Evolutionary conservation across 257 asterid species (phyloP).

Genomic region (Nicotiana obtusifolia): DNA sequence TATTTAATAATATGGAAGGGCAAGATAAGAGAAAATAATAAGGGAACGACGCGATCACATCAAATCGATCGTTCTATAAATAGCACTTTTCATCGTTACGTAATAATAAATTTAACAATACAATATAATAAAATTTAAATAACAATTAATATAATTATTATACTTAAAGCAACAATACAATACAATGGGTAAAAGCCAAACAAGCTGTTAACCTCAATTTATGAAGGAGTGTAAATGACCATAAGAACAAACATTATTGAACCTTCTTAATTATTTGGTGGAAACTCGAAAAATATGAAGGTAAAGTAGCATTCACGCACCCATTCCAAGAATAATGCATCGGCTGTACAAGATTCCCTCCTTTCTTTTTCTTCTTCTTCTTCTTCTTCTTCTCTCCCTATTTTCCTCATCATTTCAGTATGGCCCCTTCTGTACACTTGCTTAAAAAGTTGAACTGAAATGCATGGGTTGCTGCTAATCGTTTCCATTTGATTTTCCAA

Average conservation of each 20-base stretch:
- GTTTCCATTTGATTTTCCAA: slow-evolving; percentile 19
- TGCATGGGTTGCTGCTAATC: slow-evolving; percentile 18
- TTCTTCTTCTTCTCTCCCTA: background rate
- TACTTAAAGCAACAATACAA: no score
- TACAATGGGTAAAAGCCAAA: no score
- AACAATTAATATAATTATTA: no score
- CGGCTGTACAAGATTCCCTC: slow-evolving; percentile 22
- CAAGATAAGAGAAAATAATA: no score
- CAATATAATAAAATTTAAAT: no score
- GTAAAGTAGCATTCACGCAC: slow-evolving; percentile 34
- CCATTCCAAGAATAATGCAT: slow-evolving; percentile 29
- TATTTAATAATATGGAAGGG: no score
- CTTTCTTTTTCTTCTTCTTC: background rate
- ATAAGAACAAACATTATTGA: background rate
- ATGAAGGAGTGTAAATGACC: no score
- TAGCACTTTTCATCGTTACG: no score
- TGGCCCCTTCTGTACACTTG: background rate
- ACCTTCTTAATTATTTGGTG: background rate
- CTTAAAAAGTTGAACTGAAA: slow-evolving; percentile 23
- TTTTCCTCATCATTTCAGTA: slow-evolving; percentile 20
- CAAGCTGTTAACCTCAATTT: no score
- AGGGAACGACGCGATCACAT: no score
- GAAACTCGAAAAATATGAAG: slow-evolving; percentile 11
- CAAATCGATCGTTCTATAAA: no score
- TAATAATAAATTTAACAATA: no score